Conservation (phyloP, 2,329 filamentous ascomycete genomes). For the Colletotrichum sp. region DNA sequence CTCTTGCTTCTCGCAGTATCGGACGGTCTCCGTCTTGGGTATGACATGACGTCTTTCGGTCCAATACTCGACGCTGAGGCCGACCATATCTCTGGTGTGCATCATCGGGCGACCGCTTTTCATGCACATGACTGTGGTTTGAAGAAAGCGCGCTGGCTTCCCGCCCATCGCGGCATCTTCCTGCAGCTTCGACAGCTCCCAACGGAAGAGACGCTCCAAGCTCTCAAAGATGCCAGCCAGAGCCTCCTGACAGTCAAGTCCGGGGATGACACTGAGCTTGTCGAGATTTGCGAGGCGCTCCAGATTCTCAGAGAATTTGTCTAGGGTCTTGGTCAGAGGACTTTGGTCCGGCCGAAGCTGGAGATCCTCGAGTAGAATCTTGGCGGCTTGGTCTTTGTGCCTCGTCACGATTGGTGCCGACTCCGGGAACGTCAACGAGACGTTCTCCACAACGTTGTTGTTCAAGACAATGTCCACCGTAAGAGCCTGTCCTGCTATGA, state of each 20-base stretch:
- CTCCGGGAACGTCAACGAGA: slow-evolving; percentile 67
- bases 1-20: slow-evolving; percentile 43
- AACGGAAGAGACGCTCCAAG: slow-evolving; percentile 70
- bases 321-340: slow-evolving; percentile 72
- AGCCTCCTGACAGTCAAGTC: slow-evolving; percentile 79
- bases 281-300: slow-evolving; percentile 73
- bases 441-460: slow-evolving; percentile 66
- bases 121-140: slow-evolving; percentile 68
- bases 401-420: slow-evolving; percentile 62
- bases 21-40: slow-evolving; percentile 37
- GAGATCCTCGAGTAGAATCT: slow-evolving; percentile 71
- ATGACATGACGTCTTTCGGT: slow-evolving; percentile 61
- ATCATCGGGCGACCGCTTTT: slow-evolving; percentile 74
- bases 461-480: slow-evolving; percentile 66
- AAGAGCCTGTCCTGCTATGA: slow-evolving; percentile 67
- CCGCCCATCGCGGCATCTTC: slow-evolving; percentile 49
- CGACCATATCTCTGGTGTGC: slow-evolving; percentile 70
- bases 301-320: slow-evolving; percentile 74
- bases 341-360: slow-evolving; percentile 63
- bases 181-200: slow-evolving; percentile 67
- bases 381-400: slow-evolving; percentile 65
- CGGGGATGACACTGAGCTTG: slow-evolving; percentile 70
- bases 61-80: slow-evolving; percentile 81
- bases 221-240: slow-evolving; percentile 76
- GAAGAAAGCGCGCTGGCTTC: slow-evolving; percentile 54